Base-by-base conservation (phyloP, 331 rosid species). In the Prunus yedoensis region DNA sequence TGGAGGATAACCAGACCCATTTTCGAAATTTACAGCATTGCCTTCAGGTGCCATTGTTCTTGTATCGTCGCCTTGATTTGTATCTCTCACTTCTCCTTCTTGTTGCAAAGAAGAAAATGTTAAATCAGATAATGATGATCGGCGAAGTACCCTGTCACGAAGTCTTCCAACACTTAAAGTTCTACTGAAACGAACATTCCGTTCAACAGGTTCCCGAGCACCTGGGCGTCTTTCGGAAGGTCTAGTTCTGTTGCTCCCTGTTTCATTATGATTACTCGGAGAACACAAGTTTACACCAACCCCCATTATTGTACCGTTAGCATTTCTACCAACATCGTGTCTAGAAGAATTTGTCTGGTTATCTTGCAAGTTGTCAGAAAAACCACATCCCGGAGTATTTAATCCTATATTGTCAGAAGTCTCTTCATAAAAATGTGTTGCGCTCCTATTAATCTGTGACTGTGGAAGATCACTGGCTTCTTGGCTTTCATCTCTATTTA, bases 131-230 rank as follows among this genome's bases (percentile, higher is more conserved):
- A 95, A 49, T 8, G 96, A 80, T 83, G 99, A 89, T 85, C 93
- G 88, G 43, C 97, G 96, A 69, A 92, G 99, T 73, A 95, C 98
- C 78, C 98, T 95, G 78, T 95, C 98, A n/a, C 99, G 97, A 81
- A 95, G 99, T 81, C 99, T 92, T 80, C 99, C 99, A 78, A 95
- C 99, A 78, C 99, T 95, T 38, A 95, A 80, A 41, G 99, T 95
- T 71, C 99, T 86, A 83, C 98, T 95, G 81, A 92, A 95, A 73
- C 87, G 97, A 78, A 93, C 96, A 86, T 92, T 95, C 45, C 89
- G 88, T 8, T 95, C 99, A 70, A 83, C 89, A 61, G 98, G 99
- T 82, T 92, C 98, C 71, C 93, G 90, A 79, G 83, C 77, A 66
- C 89, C 98, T 79, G 79, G 80, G 54, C 84, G 82, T 65, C 94